phyloP scores from a whole-genome alignment of 73 alveolate species.

The Paramecium octaurelia region DNA sequence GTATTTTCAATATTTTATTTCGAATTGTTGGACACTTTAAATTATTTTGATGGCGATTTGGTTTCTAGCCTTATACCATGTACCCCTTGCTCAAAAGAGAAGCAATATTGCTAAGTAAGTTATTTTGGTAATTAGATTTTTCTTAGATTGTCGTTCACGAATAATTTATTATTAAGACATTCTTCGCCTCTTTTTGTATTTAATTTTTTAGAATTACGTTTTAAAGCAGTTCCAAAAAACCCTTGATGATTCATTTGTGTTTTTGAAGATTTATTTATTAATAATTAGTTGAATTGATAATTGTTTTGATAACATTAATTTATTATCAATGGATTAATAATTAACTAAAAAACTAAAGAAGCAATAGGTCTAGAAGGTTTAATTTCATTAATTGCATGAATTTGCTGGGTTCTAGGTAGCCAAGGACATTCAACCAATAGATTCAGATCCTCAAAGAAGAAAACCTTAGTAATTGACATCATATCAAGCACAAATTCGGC shows the following conservation, averaged over 20 bases:
- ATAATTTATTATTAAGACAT: neutral
- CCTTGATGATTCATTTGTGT: neutral
- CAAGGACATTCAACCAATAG: neutral
- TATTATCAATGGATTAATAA: neutral
- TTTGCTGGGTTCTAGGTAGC: neutral
- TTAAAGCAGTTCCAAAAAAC: neutral
- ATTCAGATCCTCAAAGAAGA: neutral
- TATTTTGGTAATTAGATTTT: neutral
- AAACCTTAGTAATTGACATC: neutral
- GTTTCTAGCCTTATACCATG: neutral
- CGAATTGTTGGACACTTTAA: neutral
- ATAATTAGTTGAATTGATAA: neutral
- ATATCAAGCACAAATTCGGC: neutral
- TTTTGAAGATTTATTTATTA: neutral
- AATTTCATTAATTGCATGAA: neutral
- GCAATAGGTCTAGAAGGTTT: neutral
- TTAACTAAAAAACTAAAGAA: neutral
- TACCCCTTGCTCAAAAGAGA: neutral
- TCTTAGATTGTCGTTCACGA: neutral
- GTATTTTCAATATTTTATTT: neutral
- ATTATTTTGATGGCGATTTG: neutral
- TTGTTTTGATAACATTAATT: neutral
- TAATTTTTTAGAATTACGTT: neutral
- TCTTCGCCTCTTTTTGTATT: neutral
- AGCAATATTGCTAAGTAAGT: neutral